Percentiles rank a stretch among this genome's conserved stretches.
Evolutionary conservation across 2,329 filamentous ascomycete species (phyloP).

Genomic region (Pseudopyrenochaeta lycopersici): DNA sequence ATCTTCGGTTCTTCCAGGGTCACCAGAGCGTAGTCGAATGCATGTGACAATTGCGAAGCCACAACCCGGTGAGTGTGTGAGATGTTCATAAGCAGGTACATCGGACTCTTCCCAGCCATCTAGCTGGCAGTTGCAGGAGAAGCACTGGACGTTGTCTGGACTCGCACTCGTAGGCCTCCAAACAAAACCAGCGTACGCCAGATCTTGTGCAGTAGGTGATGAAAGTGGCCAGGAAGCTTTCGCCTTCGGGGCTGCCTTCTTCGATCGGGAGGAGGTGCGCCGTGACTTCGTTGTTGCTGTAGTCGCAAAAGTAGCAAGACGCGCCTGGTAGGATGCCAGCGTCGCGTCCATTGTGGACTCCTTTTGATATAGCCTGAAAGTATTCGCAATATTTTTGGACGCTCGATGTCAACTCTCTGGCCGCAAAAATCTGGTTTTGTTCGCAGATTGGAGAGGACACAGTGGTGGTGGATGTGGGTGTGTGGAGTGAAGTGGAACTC

Average conservation of each 20-base stretch:
- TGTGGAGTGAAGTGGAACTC: conserved; percentile 17
- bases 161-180: conserved; percentile 78
- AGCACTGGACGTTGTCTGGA: conserved; percentile 90
- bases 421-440: not conserved
- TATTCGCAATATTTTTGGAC: not conserved
- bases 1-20: conserved; percentile 70
- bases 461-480: conserved; percentile 8
- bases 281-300: conserved; percentile 72
- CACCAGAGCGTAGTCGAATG: conserved; percentile 68
- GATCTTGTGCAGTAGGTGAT: conserved; percentile 71
- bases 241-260: conserved; percentile 56
- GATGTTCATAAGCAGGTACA: conserved; percentile 82
- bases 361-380: not conserved
- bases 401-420: not conserved
- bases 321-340: conserved; percentile 74
- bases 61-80: conserved; percentile 82
- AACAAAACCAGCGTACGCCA: conserved; percentile 91
- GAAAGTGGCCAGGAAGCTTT: conserved; percentile 77
- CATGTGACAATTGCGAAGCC: conserved; percentile 78
- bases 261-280: conserved; percentile 71
- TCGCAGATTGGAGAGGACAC: not conserved
- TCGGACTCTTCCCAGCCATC: conserved; percentile 94
- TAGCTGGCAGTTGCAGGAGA: conserved; percentile 82
- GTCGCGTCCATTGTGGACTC: conserved; percentile 35
- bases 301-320: conserved; percentile 80